Conservation (phyloP, 352 stramenopile species). For the Phytopythium cucurbitacearum region DNA sequence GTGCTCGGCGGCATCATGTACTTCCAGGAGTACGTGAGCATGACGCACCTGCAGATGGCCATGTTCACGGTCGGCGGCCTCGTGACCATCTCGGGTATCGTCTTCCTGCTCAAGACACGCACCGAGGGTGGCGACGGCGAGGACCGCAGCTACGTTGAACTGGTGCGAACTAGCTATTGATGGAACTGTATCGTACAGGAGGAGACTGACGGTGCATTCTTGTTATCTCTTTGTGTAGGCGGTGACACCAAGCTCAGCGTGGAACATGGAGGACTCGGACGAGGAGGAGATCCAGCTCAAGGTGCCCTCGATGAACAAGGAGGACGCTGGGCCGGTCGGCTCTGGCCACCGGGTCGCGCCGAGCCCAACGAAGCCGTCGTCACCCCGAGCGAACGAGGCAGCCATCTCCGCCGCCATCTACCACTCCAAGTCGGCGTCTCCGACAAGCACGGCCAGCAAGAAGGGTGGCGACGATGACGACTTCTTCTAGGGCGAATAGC, state of each 20-base stretch:
- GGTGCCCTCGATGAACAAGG: conserved; percentile 19
- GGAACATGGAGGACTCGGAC: conserved; percentile 78
- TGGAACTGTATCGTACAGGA: background rate
- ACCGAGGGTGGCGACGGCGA: conserved; percentile 26
- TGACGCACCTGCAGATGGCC: conserved; percentile 67
- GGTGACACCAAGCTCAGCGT: conserved; percentile 73
- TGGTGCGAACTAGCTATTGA: conserved; percentile 36
- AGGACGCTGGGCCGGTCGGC: conserved; percentile 18
- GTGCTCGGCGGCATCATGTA: conserved; percentile 91
- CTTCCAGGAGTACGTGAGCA: conserved; percentile 89
- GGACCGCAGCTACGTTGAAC: conserved; percentile 48
- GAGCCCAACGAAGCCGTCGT: conserved; percentile 9
- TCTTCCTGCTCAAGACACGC: conserved; percentile 67
- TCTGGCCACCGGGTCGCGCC: conserved; percentile 13
- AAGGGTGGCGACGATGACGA: conserved; percentile 7
- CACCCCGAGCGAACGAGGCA: conserved; percentile 11
- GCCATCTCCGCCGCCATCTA: conserved; percentile 43
- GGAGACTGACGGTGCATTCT: conserved; percentile 2
- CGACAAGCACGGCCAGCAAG: conserved; percentile 10
- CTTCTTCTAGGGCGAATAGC: conserved; percentile 2
- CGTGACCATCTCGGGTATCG: conserved; percentile 76
- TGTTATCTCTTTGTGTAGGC: conserved; percentile 26
- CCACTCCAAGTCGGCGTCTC: conserved; percentile 20
- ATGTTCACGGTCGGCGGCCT: conserved; percentile 78
- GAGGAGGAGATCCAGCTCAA: conserved; percentile 76